Evolutionary conservation across 257 asterid species (phyloP).

Genomic region (Nicotiana otophora): DNA sequence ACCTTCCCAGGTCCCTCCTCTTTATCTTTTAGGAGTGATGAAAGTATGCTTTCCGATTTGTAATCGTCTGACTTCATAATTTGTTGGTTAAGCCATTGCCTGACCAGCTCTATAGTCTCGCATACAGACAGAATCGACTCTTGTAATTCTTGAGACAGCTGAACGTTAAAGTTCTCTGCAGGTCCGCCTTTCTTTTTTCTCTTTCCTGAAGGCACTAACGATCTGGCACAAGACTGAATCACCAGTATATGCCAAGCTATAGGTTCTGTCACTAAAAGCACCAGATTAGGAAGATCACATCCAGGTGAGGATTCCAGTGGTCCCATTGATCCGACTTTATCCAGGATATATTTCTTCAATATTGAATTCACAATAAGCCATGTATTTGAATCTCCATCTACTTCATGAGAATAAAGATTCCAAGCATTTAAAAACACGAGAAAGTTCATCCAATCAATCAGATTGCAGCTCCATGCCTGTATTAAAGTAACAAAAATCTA

Average conservation of each 20-base stretch:
- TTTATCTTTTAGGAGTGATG: constrained; percentile 37
- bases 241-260: constrained; percentile 80
- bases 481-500: background rate
- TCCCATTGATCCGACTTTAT: constrained; percentile 49
- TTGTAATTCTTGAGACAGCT: constrained; percentile 38
- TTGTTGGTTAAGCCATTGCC: constrained; percentile 62
- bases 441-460: constrained; percentile 79
- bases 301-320: constrained; percentile 63
- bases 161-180: constrained; percentile 44
- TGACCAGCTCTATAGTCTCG: constrained; percentile 44
- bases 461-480: constrained; percentile 52
- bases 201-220: constrained; percentile 66
- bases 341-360: constrained; percentile 45
- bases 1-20: constrained; percentile 65
- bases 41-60: constrained; percentile 41
- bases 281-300: constrained; percentile 46
- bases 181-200: constrained; percentile 85
- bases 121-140: constrained; percentile 57
- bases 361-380: constrained; percentile 68
- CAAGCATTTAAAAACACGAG: constrained; percentile 80
- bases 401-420: constrained; percentile 60
- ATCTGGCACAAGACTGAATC: constrained; percentile 63
- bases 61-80: constrained; percentile 36
- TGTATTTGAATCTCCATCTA: constrained; percentile 24
- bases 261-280: constrained; percentile 81